phyloP scores from a whole-genome alignment of 2,329 filamentous ascomycete genomes.

The Exophiala oligosperma region DNA sequence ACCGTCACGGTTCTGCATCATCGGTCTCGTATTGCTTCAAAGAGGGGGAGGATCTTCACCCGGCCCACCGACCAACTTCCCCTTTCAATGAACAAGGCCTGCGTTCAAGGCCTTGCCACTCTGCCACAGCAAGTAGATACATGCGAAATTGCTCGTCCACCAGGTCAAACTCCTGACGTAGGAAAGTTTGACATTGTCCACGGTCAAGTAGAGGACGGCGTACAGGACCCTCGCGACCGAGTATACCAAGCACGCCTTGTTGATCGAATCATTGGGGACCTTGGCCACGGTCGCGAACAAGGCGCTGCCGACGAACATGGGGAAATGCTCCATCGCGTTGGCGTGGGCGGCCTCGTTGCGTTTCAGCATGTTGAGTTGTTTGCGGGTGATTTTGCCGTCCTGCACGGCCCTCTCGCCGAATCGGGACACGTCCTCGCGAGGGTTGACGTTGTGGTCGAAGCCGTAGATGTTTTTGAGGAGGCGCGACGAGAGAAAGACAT shows the following conservation, averaged over 20 bases:
- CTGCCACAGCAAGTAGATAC: constrained; percentile 38
- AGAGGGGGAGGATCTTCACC: too few species aligned
- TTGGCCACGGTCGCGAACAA: constrained; percentile 38
- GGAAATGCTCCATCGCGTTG: constrained; percentile 43
- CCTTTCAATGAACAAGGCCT: neutral
- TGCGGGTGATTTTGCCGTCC: constrained; percentile 45
- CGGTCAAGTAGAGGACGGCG: constrained; percentile 36
- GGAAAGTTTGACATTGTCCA: constrained; percentile 34
- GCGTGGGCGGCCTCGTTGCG: constrained; percentile 48
- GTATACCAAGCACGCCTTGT: constrained; percentile 39
- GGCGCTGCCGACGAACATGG: constrained; percentile 36
- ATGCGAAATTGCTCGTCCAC: constrained; percentile 42
- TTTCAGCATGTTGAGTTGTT: constrained; percentile 44
- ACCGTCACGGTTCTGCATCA: too few species aligned
- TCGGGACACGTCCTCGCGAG: constrained; percentile 47
- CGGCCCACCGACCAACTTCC: neutral
- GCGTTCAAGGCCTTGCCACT: constrained; percentile 32
- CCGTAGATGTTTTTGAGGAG: constrained; percentile 34
- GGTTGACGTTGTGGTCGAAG: constrained; percentile 50
- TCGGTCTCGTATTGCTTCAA: too few species aligned
- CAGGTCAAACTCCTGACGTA: constrained; percentile 39
- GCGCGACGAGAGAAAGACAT: constrained; percentile 39
- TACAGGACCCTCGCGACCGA: constrained; percentile 38
- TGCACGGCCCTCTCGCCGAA: constrained; percentile 47
- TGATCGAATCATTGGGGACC: constrained; percentile 38